A percentile compares a stretch with the other conserved stretches of the same genome.
Evolutionary conservation across 371 early-diverging fungal genomes (phyloP).

Genomic region (Synchytrium microbalum): DNA sequence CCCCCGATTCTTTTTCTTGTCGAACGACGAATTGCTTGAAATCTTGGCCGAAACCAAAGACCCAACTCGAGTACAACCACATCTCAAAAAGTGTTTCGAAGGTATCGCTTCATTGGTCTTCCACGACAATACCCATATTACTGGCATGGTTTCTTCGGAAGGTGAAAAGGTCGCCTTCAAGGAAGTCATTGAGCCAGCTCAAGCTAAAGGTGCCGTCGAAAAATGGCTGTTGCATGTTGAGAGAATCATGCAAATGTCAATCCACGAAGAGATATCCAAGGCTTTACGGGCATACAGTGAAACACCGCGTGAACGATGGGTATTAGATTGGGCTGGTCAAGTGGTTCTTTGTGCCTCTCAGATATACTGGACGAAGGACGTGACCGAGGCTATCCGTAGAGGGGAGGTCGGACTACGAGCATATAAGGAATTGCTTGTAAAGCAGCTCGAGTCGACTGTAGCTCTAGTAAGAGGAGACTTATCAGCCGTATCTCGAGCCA

Average conservation of each 20-base stretch:
- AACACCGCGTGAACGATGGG: conserved; percentile 43
- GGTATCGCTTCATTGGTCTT: conserved; percentile 44
- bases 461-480: conserved; percentile 43
- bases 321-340: conserved; percentile 50
- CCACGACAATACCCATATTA: conserved; percentile 42
- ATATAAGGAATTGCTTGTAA: conserved; percentile 35
- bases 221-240: conserved; percentile 50
- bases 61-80: conserved; percentile 46
- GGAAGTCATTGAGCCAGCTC: conserved; percentile 46
- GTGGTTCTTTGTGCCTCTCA: conserved; percentile 51
- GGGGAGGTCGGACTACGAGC: conserved; percentile 28
- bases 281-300: conserved; percentile 41
- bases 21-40: conserved; percentile 48
- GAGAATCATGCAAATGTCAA: conserved; percentile 43
- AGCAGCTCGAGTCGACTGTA: conserved; percentile 42
- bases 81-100: conserved; percentile 51
- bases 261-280: conserved; percentile 39
- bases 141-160: conserved; percentile 47
- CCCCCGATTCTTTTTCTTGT: conserved; percentile 50
- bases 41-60: conserved; percentile 50
- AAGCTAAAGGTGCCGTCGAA: conserved; percentile 47
- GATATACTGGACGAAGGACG: conserved; percentile 49
- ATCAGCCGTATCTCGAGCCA: conserved; percentile 41
- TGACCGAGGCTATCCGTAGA: conserved; percentile 35
- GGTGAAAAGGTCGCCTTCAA: conserved; percentile 43